phyloP scores from a whole-genome alignment of 2,329 filamentous ascomycete species.

The Fusarium heterosporum region DNA sequence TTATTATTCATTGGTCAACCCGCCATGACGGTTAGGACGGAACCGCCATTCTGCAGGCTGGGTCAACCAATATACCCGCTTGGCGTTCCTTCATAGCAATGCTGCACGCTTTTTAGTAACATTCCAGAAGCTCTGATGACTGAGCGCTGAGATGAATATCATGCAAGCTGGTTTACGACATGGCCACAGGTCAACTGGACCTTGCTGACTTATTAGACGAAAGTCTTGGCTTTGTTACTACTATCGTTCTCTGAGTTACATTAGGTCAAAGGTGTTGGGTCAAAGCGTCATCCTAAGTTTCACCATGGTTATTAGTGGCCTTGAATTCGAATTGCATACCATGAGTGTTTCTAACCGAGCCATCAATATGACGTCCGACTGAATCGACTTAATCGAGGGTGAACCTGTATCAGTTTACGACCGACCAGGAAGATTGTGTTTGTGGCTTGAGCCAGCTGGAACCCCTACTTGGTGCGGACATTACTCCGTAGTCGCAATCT shows the following conservation, averaged over 20 bases:
- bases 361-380: slow-evolving; percentile 9
- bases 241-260: slow-evolving; percentile 16
- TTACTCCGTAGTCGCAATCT: background rate
- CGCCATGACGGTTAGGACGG: background rate
- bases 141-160: slow-evolving; percentile 11
- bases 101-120: background rate
- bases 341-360: slow-evolving; percentile 16
- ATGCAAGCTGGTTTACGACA: slow-evolving; percentile 3
- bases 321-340: slow-evolving; percentile 22
- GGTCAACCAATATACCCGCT: background rate
- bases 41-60: background rate
- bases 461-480: background rate
- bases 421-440: background rate
- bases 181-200: background rate
- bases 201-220: slow-evolving; percentile 1
- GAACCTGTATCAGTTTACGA: slow-evolving; percentile 5
- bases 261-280: slow-evolving; percentile 17
- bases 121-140: slow-evolving; percentile 2
- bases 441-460: background rate
- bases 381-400: background rate
- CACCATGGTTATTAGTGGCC: slow-evolving; percentile 41
- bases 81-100: background rate
- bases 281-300: slow-evolving; percentile 45
- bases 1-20: slow-evolving; percentile 18
- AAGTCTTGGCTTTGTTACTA: background rate